Evolutionary conservation across 192 early-diverging fungal genomes (phyloP), one percentile per base, ranked within the genome.

Genomic region (Thoreauomyces humboldtii): DNA sequence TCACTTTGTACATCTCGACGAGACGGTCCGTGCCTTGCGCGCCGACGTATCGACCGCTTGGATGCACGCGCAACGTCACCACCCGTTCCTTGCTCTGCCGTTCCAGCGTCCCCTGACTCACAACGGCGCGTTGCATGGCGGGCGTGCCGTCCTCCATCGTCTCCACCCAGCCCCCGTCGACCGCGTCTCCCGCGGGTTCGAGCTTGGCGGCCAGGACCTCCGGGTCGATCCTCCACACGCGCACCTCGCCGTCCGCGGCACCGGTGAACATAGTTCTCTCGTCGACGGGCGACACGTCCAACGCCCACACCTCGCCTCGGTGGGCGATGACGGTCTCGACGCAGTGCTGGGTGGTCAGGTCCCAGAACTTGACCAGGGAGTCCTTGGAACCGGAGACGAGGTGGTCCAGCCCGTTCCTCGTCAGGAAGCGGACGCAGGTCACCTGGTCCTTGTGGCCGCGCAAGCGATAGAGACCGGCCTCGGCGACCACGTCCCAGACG

Each of bases 381-480:
- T 98, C 96, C 73, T 97, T 98, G 58, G 93, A 94, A 46, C 85
- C 79, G n/a, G 89, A 93, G 29, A 98, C 61, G 62, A 98, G 57
- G 57, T 93, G 80, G 55, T 82, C 67, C 58, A 78, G 62, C 22
- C 47, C 67, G 7, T 41, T 58, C 29, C 41, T 36, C 22, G 69
- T 61, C 21, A 94, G 62, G 67, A 94, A 94, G 0, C 59, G 61
- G 5, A 94, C 69, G 7, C 78, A 70, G 24, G 96, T 95, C 38
- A 98, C 81, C 73, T 95, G 91, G 70, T 98, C 94, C 71, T 95
- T 97, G 75, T 98, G 96, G 14, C 96, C 96, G 28, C 87, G 86
- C 62, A 98, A 79, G 61, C 94, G 67, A 70, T 82, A 91, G 63
- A 96, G 77, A 14, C 96, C 96, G 41, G 83, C 78, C 68, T 97